Evolutionary conservation across 225 moss, liverwort and hornwort genomes (phyloP), one percentile per base, ranked within the genome.

Genomic region (Physcomitrium patens): DNA sequence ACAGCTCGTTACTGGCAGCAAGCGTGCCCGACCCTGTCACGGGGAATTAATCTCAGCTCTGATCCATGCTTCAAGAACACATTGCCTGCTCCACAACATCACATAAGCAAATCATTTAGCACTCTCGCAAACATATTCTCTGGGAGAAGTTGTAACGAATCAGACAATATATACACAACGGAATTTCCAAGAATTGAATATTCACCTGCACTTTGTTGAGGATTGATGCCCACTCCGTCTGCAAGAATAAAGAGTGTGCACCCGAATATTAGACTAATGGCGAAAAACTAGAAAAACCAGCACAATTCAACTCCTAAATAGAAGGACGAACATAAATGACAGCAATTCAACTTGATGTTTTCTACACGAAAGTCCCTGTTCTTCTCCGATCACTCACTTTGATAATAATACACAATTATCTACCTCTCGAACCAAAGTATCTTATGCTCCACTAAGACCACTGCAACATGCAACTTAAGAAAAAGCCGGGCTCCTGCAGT

Each of bases 161-260:
- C 41, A 37, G 14, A 62, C 4, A 56, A 27, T 9, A 75, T 4
- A 7, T 37, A 37, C 5, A 37, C 1, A 37, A 37, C 5, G 31
- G 31, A 37, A 4, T 37, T 37, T 4, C 31, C 5, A 37, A 37
- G 31, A 37, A 37, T 37, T 17, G 14, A 27, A 43, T 61, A 1
- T 7, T 49, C 87, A 86, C 96, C 96, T 83, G 96, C 96, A 65
- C 92, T 94, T 73, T 97, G 96, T 83, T 97, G 96, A 63, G 96
- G 96, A 58, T 94, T 97, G 71, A 97, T 94, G 63, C 96, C 96
- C 58, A 97, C 94, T 66, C 96, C 96, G 86, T 97, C 96, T 97
- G 89, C 77, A 74, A 49, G 57, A 22, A 45, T 24, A 70, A 65
- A 17, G 13, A 69, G 50, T 14, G 71, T 13, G 64, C 71, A 78